phyloP scores from a whole-genome alignment of 139 green algal species.

The Choricystis sp. region DNA sequence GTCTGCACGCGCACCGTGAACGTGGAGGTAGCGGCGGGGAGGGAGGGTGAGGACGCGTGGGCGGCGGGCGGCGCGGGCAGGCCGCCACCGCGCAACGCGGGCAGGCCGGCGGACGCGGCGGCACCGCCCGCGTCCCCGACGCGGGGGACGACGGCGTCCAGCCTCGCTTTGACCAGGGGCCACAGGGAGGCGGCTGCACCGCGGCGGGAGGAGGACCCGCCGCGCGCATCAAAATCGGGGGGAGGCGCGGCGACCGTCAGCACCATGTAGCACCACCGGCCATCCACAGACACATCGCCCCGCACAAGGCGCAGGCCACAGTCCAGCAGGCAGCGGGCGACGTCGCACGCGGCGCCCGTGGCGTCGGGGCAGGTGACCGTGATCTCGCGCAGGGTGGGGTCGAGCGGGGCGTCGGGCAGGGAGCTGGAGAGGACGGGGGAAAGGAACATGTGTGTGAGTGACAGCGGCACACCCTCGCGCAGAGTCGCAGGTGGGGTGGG shows the following conservation, averaged over 20 bases:
- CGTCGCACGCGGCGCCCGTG: constrained; percentile 21
- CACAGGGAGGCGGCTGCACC: constrained; percentile 14
- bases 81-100: no score
- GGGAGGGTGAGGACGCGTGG: background rate
- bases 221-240: background rate
- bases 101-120: background rate
- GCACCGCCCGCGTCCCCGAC: background rate
- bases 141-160: constrained; percentile 20
- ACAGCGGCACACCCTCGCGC: background rate
- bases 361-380: constrained; percentile 35
- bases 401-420: background rate
- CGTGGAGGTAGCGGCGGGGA: no score
- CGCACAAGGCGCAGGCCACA: constrained; percentile 30
- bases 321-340: constrained; percentile 34
- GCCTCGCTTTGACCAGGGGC: constrained; percentile 23
- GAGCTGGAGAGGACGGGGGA: background rate
- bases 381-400: constrained; percentile 17
- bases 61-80: background rate
- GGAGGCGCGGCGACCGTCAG: constrained; percentile 16
- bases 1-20: background rate
- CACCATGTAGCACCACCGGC: constrained; percentile 40
- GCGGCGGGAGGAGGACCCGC: no score
- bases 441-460: background rate
- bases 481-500: no score
- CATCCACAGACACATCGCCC: constrained; percentile 35